A percentile compares a stretch with the other conserved stretches of the same genome.
These are phyloP conservation scores for Pleurotus tuoliensis DNA, from an alignment of 768 basidiomycete genomes.

Conservation along the genomic window DNA sequence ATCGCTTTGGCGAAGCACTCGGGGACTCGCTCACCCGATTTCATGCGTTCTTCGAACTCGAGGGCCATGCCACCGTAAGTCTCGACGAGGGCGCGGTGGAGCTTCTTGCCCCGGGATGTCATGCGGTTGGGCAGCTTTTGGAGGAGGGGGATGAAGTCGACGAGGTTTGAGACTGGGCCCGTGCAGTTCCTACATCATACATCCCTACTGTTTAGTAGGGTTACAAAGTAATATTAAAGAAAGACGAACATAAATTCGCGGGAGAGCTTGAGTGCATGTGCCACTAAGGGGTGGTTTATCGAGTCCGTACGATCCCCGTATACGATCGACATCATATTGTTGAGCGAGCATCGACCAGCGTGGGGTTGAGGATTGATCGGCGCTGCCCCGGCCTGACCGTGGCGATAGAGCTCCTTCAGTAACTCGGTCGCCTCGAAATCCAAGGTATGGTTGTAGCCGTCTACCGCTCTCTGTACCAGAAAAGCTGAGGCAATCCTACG, in stretches of 20 bases:
- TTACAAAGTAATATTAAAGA: background rate
- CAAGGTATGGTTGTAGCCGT: constrained; percentile 29
- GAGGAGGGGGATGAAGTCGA: constrained; percentile 40
- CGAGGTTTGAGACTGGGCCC: constrained; percentile 41
- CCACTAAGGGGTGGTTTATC: constrained; percentile 33
- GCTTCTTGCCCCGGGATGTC: constrained; percentile 31
- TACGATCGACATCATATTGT: constrained; percentile 42
- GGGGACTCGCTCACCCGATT: constrained; percentile 35
- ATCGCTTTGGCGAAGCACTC: constrained; percentile 41
- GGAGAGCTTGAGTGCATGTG: constrained; percentile 29
- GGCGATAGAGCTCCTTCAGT: constrained; percentile 30
- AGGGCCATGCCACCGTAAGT: constrained; percentile 35
- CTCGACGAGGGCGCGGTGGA: constrained; percentile 33
- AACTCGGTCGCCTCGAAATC: constrained; percentile 36
- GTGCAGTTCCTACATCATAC: constrained; percentile 27
- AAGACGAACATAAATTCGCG: constrained; percentile 41
- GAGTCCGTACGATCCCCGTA: constrained; percentile 39
- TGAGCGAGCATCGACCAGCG: constrained; percentile 33
- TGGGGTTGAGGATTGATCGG: constrained; percentile 36
- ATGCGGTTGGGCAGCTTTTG: constrained; percentile 35
- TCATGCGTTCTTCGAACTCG: constrained; percentile 30
- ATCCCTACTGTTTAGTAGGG: background rate
- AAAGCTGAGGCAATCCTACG: constrained; percentile 32
- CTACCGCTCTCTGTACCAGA: constrained; percentile 30
- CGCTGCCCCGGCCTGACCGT: constrained; percentile 24